phyloP scores from a whole-genome alignment of 2,329 filamentous ascomycete species.

The Didymella lethalis region DNA sequence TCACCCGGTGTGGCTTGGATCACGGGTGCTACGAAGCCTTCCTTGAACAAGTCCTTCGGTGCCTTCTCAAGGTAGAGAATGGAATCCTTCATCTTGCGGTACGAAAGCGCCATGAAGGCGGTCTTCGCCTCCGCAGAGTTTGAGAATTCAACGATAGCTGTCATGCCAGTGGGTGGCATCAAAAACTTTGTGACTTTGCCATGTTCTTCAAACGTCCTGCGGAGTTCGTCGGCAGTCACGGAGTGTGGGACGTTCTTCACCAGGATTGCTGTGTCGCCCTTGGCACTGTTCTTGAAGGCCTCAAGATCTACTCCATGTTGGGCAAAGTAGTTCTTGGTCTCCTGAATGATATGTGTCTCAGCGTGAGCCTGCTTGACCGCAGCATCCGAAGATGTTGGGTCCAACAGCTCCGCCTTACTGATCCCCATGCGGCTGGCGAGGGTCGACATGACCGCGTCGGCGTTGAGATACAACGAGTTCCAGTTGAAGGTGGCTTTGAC shows the following conservation, averaged over 20 bases:
- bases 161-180: constrained; percentile 91
- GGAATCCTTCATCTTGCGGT: constrained; percentile 88
- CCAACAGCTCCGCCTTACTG: constrained; percentile 87
- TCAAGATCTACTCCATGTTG: constrained; percentile 90
- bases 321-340: constrained; percentile 90
- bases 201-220: constrained; percentile 82
- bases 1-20: constrained; percentile 44
- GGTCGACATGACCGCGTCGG: constrained; percentile 89
- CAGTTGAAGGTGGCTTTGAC: constrained; percentile 86
- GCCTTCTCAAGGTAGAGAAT: constrained; percentile 94
- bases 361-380: constrained; percentile 96
- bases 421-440: constrained; percentile 86
- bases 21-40: constrained; percentile 41
- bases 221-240: constrained; percentile 79
- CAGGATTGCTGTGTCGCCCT: constrained; percentile 85
- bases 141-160: constrained; percentile 89
- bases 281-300: constrained; percentile 83
- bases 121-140: constrained; percentile 80
- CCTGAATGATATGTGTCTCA: constrained; percentile 94
- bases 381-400: constrained; percentile 94
- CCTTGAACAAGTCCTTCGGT: constrained; percentile 78
- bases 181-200: constrained; percentile 82
- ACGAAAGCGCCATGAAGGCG: constrained; percentile 85
- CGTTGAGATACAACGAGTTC: constrained; percentile 99
- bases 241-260: constrained; percentile 95